phyloP scores from a whole-genome alignment of 768 basidiomycete species.

The Psilocybe cyanescens region DNA sequence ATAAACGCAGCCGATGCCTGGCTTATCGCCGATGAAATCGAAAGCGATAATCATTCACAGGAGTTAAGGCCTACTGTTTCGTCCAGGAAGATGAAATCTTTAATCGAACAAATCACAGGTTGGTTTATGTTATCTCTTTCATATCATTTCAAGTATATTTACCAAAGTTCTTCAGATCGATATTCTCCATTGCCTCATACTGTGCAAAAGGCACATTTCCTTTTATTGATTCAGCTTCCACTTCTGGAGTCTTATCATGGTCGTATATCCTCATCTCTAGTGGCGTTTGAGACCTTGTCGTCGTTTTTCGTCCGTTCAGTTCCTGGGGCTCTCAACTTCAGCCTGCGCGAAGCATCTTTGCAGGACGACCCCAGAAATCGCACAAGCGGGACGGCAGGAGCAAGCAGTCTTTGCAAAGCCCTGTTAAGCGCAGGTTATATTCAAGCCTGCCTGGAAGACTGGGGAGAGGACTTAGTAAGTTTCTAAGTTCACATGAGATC shows the following conservation, averaged over 20 bases:
- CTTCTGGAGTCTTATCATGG: conserved; percentile 76
- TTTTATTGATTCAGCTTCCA: conserved; percentile 85
- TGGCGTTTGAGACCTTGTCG: conserved; percentile 93
- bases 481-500: not conserved
- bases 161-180: conserved; percentile 61
- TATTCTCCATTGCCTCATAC: conserved; percentile 87
- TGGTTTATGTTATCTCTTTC: conserved; percentile 15
- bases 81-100: conserved; percentile 78
- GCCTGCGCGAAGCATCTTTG: conserved; percentile 41
- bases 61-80: conserved; percentile 79
- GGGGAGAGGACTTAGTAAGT: conserved; percentile 91
- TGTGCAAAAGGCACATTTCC: conserved; percentile 79
- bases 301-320: conserved; percentile 88
- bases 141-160: not conserved
- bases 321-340: conserved; percentile 82
- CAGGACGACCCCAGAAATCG: conserved; percentile 63
- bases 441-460: conserved; percentile 66
- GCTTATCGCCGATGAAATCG: conserved; percentile 70
- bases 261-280: conserved; percentile 82
- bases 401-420: conserved; percentile 85
- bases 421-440: conserved; percentile 81
- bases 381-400: conserved; percentile 84
- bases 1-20: conserved; percentile 85
- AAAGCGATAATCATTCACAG: conserved; percentile 40
- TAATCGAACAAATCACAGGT: conserved; percentile 95